Conservation (phyloP, 2,329 filamentous ascomycete genomes). For the Coleophoma eucalyptorum region DNA sequence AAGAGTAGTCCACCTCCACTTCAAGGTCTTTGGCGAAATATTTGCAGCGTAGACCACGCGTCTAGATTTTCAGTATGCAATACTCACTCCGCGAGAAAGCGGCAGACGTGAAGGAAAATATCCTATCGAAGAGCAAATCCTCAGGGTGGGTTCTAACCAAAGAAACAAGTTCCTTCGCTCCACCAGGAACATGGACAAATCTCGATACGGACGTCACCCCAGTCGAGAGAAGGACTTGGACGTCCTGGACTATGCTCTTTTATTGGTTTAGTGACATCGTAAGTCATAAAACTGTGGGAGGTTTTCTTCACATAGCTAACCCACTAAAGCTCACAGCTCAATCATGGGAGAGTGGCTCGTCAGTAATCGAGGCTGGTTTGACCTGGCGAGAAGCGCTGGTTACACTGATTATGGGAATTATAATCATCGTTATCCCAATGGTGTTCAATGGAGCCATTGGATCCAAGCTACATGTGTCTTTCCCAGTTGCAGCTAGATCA, state of each 20-base stretch:
- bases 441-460: slow-evolving; percentile 40
- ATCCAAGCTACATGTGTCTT: slow-evolving; percentile 12
- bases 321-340: slow-evolving; percentile 5
- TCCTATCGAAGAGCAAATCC: too few relatives aligned
- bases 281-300: too few relatives aligned
- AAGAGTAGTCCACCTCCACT: too few relatives aligned
- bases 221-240: slow-evolving; percentile 11
- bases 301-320: too few relatives aligned
- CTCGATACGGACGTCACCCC: slow-evolving; percentile 38
- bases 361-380: slow-evolving; percentile 11
- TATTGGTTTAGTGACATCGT: slow-evolving; percentile 14
- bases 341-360: slow-evolving; percentile 12
- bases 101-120: too few relatives aligned
- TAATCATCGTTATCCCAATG: slow-evolving; percentile 50
- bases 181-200: slow-evolving; percentile 30
- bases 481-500: slow-evolving; percentile 8
- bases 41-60: too few relatives aligned
- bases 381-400: slow-evolving; percentile 10
- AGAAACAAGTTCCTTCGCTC: neutral
- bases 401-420: slow-evolving; percentile 49
- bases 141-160: neutral
- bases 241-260: slow-evolving; percentile 9
- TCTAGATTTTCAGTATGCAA: too few relatives aligned
- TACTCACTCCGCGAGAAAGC: too few relatives aligned
- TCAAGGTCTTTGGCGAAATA: too few relatives aligned